phyloP scores from a whole-genome alignment of 257 asterid species.

The Solanum piurae region DNA sequence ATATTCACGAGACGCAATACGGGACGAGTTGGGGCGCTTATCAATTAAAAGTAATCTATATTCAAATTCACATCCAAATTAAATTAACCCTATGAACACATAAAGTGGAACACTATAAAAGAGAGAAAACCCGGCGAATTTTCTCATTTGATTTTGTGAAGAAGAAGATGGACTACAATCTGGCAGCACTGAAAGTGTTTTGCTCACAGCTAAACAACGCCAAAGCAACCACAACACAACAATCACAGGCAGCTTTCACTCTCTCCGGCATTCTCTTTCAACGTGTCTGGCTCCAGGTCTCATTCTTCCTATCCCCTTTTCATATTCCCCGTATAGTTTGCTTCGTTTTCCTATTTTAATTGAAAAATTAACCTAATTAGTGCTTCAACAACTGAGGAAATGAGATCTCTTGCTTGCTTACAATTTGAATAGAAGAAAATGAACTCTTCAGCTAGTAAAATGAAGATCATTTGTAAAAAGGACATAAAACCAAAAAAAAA shows the following conservation, averaged over 20 bases:
- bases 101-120: neutral
- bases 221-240: constrained; percentile 16
- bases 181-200: constrained; percentile 75
- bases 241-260: constrained; percentile 33
- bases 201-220: constrained; percentile 54
- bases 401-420: neutral
- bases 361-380: neutral
- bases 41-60: no score
- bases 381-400: neutral
- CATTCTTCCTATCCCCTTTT: neutral
- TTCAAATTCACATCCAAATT: neutral
- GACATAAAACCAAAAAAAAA: neutral
- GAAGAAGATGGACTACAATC: constrained; percentile 50
- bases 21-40: neutral
- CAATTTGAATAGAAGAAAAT: neutral
- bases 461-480: neutral
- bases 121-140: neutral
- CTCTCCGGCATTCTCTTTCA: constrained; percentile 84
- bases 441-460: neutral
- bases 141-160: neutral
- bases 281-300: constrained; percentile 91
- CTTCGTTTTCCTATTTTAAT: neutral
- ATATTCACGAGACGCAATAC: rapidly evolving
- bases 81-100: neutral
- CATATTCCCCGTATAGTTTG: neutral